phyloP scores from a whole-genome alignment of 257 asterid species.

The Nicotiana obtusifolia region DNA sequence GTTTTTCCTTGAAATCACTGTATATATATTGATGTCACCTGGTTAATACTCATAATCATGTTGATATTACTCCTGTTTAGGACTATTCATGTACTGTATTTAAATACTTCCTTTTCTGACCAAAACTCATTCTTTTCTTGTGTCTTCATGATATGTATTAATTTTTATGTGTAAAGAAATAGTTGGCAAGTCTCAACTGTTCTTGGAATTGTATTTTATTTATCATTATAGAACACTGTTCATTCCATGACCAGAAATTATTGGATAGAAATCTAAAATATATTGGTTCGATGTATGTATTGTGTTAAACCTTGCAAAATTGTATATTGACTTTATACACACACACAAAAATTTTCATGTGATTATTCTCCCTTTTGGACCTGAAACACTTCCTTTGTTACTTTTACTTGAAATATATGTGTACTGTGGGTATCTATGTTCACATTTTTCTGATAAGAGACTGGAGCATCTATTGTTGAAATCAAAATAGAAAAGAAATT shows the following conservation, averaged over 20 bases:
- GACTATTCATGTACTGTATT: not conserved
- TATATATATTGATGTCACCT: not conserved
- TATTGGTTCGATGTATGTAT: not conserved
- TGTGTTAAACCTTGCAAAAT: not conserved
- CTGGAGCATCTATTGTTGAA: too few species aligned
- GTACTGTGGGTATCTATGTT: too few species aligned
- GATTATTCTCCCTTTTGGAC: too few species aligned
- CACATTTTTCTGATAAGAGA: too few species aligned
- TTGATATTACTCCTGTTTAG: not conserved
- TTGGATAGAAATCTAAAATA: not conserved
- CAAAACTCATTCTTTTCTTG: not conserved
- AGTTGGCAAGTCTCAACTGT: not conserved
- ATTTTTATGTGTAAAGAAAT: not conserved
- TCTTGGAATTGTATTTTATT: not conserved
- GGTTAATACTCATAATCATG: not conserved
- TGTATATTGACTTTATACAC: not conserved
- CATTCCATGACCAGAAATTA: not conserved
- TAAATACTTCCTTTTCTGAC: not conserved
- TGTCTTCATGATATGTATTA: not conserved
- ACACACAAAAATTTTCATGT: too few species aligned
- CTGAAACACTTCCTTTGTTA: too few species aligned
- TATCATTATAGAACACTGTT: not conserved
- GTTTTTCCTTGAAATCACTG: not conserved
- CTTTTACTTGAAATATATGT: too few species aligned
- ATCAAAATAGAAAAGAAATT: too few species aligned